These are phyloP conservation scores for Botryotinia narcissicola DNA, from an alignment of 2,329 filamentous ascomycete genomes.

Conservation along the genomic window DNA sequence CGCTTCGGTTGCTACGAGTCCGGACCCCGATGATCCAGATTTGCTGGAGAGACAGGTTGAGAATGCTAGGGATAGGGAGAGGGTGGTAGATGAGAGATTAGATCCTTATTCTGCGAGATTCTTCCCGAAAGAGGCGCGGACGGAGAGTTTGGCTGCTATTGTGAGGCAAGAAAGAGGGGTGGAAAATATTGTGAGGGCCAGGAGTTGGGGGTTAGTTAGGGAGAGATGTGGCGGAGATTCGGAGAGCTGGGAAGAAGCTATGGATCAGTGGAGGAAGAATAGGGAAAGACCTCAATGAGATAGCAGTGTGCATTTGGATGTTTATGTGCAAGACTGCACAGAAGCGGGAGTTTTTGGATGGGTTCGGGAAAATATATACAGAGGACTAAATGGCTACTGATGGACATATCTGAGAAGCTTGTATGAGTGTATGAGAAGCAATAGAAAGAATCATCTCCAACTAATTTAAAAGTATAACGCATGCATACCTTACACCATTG, in stretches of 20 bases:
- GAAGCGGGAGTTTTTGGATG: conserved; percentile 16
- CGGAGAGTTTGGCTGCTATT: conserved; percentile 71
- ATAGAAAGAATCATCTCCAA: conserved; percentile 5
- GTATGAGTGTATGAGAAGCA: not conserved
- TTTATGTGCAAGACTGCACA: conserved; percentile 6
- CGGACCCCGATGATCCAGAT: conserved; percentile 84
- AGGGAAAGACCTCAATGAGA: conserved; percentile 21
- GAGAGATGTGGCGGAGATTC: conserved; percentile 67
- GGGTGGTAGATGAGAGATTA: conserved; percentile 79
- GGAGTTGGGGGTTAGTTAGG: conserved; percentile 77
- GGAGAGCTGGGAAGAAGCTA: conserved; percentile 61
- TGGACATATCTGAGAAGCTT: not conserved
- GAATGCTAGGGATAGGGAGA: conserved; percentile 65
- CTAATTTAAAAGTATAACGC: not conserved
- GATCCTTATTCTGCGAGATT: conserved; percentile 89
- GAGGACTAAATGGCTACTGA: not conserved
- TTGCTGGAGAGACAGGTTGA: conserved; percentile 67
- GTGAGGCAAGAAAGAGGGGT: conserved; percentile 73
- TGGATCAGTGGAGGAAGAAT: conserved; percentile 58
- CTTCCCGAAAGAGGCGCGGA: conserved; percentile 75
- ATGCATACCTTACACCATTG: not conserved
- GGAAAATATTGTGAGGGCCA: conserved; percentile 73
- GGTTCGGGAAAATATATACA: not conserved
- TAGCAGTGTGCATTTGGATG: not conserved
- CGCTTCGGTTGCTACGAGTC: conserved; percentile 78